Evolutionary conservation across 129 eudicot genomes (phyloP).

Genomic region (Pseudognaphalium luteoalbum): DNA sequence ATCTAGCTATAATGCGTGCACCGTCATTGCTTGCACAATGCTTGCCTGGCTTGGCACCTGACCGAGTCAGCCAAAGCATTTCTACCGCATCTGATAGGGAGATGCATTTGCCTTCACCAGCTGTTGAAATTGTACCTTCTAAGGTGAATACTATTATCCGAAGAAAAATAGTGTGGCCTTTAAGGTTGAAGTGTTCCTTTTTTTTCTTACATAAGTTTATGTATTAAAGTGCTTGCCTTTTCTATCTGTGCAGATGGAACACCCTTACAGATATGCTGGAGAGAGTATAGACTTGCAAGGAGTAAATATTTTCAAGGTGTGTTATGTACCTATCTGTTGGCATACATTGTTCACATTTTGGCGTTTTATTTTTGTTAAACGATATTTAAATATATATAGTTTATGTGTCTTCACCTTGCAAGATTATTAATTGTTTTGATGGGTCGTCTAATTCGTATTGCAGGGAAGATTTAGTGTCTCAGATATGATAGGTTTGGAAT

Average conservation of each 20-base stretch:
- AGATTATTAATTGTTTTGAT: slow-evolving; percentile 8
- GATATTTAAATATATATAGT: neutral
- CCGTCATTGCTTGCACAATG: slow-evolving; percentile 71
- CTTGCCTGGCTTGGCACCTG: slow-evolving; percentile 71
- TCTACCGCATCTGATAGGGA: slow-evolving; percentile 61
- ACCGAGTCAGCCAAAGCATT: slow-evolving; percentile 53
- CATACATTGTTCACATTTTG: neutral
- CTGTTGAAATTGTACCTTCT: slow-evolving; percentile 83
- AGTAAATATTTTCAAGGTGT: slow-evolving; percentile 55
- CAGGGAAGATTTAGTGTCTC: slow-evolving; percentile 80
- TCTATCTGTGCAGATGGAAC: slow-evolving; percentile 44
- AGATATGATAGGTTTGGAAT: slow-evolving; percentile 57
- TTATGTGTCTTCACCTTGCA: slow-evolving; percentile 5
- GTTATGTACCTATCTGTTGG: neutral
- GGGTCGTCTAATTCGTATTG: slow-evolving; percentile 13
- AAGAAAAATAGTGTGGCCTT: slow-evolving; percentile 9
- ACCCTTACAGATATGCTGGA: slow-evolving; percentile 64
- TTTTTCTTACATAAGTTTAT: neutral
- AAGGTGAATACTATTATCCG: slow-evolving; percentile 40
- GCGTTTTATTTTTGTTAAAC: neutral
- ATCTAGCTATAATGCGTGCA: slow-evolving; percentile 57
- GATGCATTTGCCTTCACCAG: slow-evolving; percentile 59
- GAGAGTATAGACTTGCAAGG: slow-evolving; percentile 71
- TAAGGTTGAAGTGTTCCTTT: neutral
- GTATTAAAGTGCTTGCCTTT: slow-evolving; percentile 15